These are phyloP conservation scores for Sordariomycetes sp. DNA, from an alignment of 2,329 filamentous ascomycete genomes.

Conservation along the genomic window DNA sequence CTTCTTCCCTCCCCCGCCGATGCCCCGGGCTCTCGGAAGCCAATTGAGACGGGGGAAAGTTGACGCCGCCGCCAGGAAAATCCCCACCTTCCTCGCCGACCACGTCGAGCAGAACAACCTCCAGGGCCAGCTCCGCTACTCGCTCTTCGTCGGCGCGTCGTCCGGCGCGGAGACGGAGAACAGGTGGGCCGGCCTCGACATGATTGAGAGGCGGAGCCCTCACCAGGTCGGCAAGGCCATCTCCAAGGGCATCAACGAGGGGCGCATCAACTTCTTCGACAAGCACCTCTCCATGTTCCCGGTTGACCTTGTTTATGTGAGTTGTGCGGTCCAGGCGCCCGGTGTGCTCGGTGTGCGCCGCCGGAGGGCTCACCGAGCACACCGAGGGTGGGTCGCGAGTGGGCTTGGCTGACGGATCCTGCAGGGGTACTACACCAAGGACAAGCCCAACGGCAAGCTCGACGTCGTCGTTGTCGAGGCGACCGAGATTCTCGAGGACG, in stretches of 20 bases:
- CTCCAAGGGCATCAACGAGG: constrained; percentile 79
- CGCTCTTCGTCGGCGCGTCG: constrained; percentile 79
- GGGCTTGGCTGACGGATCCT: not conserved
- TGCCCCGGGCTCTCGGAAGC: not conserved
- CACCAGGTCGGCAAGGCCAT: constrained; percentile 89
- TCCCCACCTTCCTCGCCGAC: constrained; percentile 73
- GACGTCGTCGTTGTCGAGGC: constrained; percentile 81
- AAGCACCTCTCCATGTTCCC: constrained; percentile 93
- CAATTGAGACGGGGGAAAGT: not conserved
- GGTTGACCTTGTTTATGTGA: constrained; percentile 66
- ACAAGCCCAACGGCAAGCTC: constrained; percentile 59
- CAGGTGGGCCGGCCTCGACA: constrained; percentile 76
- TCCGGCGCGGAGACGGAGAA: constrained; percentile 86
- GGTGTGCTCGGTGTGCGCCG: not conserved
- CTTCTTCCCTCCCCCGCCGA: not conserved
- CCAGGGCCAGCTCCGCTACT: constrained; percentile 75
- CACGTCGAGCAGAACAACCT: constrained; percentile 80
- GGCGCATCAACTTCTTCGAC: constrained; percentile 83
- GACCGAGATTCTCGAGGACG: constrained; percentile 75
- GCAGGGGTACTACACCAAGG: constrained; percentile 69
- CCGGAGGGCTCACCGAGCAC: not conserved
- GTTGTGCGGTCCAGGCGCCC: constrained; percentile 8
- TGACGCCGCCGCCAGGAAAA: constrained; percentile 41
- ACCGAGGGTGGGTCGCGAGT: not conserved
- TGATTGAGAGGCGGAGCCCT: constrained; percentile 75